Evolutionary conservation across 1,284 basidiomycete genomes (phyloP).

Genomic region (Cerioporus squamosus): DNA sequence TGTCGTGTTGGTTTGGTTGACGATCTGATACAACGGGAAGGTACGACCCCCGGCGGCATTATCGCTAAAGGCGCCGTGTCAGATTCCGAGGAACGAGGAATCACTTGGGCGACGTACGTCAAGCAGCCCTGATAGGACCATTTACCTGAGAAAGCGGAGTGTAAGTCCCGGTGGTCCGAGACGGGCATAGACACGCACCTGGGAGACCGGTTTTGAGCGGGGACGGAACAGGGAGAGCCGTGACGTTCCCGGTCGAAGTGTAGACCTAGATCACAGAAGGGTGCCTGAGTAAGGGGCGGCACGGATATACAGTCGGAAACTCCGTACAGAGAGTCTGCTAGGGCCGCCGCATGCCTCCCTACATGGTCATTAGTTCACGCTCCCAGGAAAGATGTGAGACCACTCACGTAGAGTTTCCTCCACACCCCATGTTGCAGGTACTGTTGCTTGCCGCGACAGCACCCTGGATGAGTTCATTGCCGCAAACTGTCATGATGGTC

Average conservation of each 20-base stretch:
- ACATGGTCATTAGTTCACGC: slow-evolving; percentile 10
- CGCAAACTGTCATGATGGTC: slow-evolving; percentile 54
- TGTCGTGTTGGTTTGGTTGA: slow-evolving; percentile 63
- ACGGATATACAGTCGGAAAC: slow-evolving; percentile 5
- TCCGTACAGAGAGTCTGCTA: slow-evolving; percentile 59
- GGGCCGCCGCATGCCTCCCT: slow-evolving; percentile 75
- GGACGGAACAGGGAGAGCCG: slow-evolving; percentile 60
- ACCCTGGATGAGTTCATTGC: slow-evolving; percentile 60
- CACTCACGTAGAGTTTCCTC: slow-evolving; percentile 63
- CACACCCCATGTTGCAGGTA: slow-evolving; percentile 70
- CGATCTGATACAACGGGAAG: slow-evolving; percentile 60
- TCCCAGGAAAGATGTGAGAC: neutral
- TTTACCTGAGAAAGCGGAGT: slow-evolving; percentile 37
- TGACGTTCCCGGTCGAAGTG: slow-evolving; percentile 52
- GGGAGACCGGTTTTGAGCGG: slow-evolving; percentile 60
- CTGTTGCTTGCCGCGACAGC: slow-evolving; percentile 50
- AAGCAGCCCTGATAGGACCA: slow-evolving; percentile 73
- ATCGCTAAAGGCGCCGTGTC: slow-evolving; percentile 33
- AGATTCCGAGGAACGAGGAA: neutral
- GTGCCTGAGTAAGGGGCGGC: slow-evolving; percentile 3
- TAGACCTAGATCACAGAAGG: slow-evolving; percentile 46
- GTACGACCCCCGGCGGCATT: slow-evolving; percentile 40
- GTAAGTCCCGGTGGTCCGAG: neutral
- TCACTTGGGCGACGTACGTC: slow-evolving; percentile 44
- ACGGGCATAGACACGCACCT: slow-evolving; percentile 4